Percentiles rank a stretch among this genome's conserved stretches.
Conservation (phyloP, 2,329 filamentous ascomycete genomes). For the Ophiostoma triangulosporum region DNA sequence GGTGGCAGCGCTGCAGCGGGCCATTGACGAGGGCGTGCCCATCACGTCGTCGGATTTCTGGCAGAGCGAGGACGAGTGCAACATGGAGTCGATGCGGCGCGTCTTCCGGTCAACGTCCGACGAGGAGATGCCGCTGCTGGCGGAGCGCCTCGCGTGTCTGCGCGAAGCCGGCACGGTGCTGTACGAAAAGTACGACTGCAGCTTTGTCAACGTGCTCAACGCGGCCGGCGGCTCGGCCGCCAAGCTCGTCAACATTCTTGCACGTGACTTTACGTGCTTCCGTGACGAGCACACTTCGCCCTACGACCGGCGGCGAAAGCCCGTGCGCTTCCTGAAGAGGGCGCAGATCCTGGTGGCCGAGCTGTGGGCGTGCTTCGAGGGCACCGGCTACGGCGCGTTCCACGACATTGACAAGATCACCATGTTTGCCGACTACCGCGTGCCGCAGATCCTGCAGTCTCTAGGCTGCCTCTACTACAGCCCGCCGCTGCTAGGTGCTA, state of each 20-base stretch:
- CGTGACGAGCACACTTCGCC: constrained; percentile 57
- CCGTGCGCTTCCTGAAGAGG: constrained; percentile 76
- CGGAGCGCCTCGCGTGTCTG: constrained; percentile 64
- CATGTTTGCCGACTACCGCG: constrained; percentile 96
- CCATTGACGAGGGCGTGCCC: constrained; percentile 78
- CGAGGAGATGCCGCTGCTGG: constrained; percentile 74
- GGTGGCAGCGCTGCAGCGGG: constrained; percentile 74
- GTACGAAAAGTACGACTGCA: constrained; percentile 65
- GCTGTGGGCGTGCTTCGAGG: constrained; percentile 90
- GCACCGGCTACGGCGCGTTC: constrained; percentile 66
- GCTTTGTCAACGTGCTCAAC: constrained; percentile 58
- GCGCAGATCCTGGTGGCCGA: constrained; percentile 95
- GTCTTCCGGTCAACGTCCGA: constrained; percentile 79
- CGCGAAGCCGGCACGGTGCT: constrained; percentile 73
- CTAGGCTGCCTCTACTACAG: constrained; percentile 76
- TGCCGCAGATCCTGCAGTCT: constrained; percentile 82
- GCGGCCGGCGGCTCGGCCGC: constrained; percentile 70
- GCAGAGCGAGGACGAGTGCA: constrained; percentile 63
- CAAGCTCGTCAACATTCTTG: constrained; percentile 71
- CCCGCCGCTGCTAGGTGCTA: constrained; percentile 59
- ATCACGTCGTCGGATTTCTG: constrained; percentile 85
- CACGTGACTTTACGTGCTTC: constrained; percentile 73
- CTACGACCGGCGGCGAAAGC: constrained; percentile 39
- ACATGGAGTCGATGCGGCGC: constrained; percentile 55
- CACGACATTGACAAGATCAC: constrained; percentile 88